Base-by-base conservation (phyloP, 164 flowering plant genomes). In the Stephania cephalantha region DNA sequence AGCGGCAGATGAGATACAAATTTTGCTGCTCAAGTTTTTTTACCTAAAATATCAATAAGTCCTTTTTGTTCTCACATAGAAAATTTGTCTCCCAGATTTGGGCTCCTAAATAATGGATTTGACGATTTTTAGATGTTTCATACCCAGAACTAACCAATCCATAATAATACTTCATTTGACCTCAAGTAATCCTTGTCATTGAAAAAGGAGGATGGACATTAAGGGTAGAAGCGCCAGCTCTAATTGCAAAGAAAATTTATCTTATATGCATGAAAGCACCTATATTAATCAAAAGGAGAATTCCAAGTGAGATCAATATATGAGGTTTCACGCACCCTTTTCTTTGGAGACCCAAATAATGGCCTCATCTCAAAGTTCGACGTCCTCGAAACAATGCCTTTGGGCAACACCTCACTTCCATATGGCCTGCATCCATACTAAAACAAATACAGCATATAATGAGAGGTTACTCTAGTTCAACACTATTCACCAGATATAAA, bases 301-400 rank as follows among this genome's bases (percentile, higher is more conserved):
- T 48, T 48, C 53, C 74, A 30, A 31, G 9, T 72, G 1, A 61
- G 17, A 63, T 63, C 7, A n/a, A 15, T 9, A 65, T 12, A 65
- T 25, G 65, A 29, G 25, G 22, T 10, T 46, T 67, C 67, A 78
- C 83, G 17, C 69, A 89, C 93, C 80, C 77, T 78, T 73, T 80
- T 73, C 61, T 69, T 53, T 71, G 79, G 74, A 70, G 85, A 79
- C 55, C 88, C 89, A 97, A 94, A 95, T 67, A 93, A 84, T 18
- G 92, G 94, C 20, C 83, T 87, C 94, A 88, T 85, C 81, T 92
- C 91, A 84, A 92, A 79, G 86, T 93, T 87, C 17, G 97, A 91
- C 46, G 86, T 84, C 76, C 75, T 74, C 30, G 83, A 75, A 75
- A 95, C 81, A 69, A 95, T 93, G 75, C 97, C 97, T 83, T 83